Evolutionary conservation across 352 stramenopile species (phyloP).

Genomic region (Phytophthora brassicae): DNA sequence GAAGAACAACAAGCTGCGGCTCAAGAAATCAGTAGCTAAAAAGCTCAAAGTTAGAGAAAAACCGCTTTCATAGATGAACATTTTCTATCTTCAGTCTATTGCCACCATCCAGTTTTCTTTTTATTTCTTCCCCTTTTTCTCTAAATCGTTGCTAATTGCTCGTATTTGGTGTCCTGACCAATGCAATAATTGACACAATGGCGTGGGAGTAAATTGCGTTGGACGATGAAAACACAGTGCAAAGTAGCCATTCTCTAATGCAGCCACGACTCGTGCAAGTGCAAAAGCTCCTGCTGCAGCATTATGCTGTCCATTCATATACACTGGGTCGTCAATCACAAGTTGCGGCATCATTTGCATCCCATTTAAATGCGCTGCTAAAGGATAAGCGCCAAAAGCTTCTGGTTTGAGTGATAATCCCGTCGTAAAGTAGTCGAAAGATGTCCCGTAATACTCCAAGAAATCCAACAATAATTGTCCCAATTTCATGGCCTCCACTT

Average conservation of each 20-base stretch:
- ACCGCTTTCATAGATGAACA: constrained; percentile 15
- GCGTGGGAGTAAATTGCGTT: constrained; percentile 76
- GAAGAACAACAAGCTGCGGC: constrained; percentile 48
- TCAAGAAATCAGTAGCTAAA: constrained; percentile 47
- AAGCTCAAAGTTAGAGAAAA: no score
- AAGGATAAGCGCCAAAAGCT: constrained; percentile 78
- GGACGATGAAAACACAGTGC: constrained; percentile 73
- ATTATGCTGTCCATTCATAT: constrained; percentile 78
- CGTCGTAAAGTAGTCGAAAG: constrained; percentile 76
- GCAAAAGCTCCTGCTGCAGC: constrained; percentile 73
- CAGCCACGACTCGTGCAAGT: constrained; percentile 73
- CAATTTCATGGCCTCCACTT: constrained; percentile 33
- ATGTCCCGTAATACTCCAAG: constrained; percentile 88
- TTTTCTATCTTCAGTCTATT: constrained; percentile 9
- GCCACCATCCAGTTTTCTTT: no score
- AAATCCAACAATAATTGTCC: constrained; percentile 86
- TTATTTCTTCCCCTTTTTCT: no score
- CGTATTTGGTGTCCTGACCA: constrained; percentile 62
- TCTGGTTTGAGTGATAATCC: constrained; percentile 82
- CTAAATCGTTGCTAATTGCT: no score
- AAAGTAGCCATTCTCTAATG: constrained; percentile 84
- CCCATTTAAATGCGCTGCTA: constrained; percentile 50
- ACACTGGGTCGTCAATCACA: constrained; percentile 83
- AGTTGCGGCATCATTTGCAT: constrained; percentile 70
- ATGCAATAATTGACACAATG: constrained; percentile 78